A percentile compares a stretch with the other conserved stretches of the same genome.
These are phyloP conservation scores for Barbarea vulgaris DNA, from an alignment of 345 rosid species.

Conservation along the genomic window DNA sequence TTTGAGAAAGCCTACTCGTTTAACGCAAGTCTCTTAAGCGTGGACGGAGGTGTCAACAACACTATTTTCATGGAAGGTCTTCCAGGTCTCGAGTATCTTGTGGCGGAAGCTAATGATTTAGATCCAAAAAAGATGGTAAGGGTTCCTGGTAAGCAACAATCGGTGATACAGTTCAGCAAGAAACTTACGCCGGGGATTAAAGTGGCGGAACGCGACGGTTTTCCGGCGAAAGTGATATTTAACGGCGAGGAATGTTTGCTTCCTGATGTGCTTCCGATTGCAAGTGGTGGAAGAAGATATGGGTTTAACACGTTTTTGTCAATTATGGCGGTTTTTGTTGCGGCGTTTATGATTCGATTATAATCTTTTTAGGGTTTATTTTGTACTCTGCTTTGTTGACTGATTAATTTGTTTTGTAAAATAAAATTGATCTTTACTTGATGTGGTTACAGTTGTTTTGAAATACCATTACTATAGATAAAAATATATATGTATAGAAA, in stretches of 20 bases:
- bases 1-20: conserved; percentile 81
- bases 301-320: conserved; percentile 20
- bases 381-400: conserved; percentile 9
- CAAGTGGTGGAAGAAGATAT: conserved; percentile 41
- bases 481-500: neutral
- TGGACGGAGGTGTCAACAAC: conserved; percentile 52
- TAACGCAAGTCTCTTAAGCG: conserved; percentile 55
- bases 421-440: conserved; percentile 17
- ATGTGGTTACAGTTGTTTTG: neutral
- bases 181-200: conserved; percentile 70
- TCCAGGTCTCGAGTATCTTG: conserved; percentile 72
- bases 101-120: conserved; percentile 63
- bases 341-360: neutral
- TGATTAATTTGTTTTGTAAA: conserved; percentile 34
- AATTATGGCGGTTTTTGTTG: neutral
- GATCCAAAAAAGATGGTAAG: conserved; percentile 58
- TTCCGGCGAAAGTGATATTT: conserved; percentile 88
- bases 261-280: conserved; percentile 59
- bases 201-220: conserved; percentile 76
- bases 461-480: neutral
- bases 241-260: conserved; percentile 94
- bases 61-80: conserved; percentile 85
- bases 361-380: conserved; percentile 7
- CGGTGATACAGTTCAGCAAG: conserved; percentile 84
- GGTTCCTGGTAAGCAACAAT: conserved; percentile 93